Conservation (phyloP, 495 filamentous ascomycete species). For the Melanomma pulvis-pyrius region DNA sequence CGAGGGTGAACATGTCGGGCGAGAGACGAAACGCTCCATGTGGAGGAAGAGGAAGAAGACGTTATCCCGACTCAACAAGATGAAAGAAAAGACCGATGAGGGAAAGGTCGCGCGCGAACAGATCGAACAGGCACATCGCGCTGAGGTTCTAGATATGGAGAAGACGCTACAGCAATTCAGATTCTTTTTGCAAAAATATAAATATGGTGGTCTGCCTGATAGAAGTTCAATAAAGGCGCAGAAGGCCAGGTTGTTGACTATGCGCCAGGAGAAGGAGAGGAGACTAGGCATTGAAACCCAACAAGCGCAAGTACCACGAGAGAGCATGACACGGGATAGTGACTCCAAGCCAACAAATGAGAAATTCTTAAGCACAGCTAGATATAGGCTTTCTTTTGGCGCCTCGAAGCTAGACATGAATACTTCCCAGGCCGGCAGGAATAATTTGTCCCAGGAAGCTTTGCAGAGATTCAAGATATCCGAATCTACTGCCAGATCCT, state of each 20-base stretch:
- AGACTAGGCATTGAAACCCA: background rate
- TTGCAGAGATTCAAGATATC: constrained; percentile 1
- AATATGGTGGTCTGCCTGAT: background rate
- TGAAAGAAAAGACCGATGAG: background rate
- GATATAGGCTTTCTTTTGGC: background rate
- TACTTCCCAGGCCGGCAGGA: background rate
- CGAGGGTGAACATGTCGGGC: background rate
- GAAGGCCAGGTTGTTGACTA: background rate
- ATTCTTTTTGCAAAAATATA: background rate
- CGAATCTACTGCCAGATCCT: background rate
- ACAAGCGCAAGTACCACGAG: too few relatives aligned
- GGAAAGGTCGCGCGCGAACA: background rate
- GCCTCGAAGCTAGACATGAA: background rate
- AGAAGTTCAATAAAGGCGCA: background rate
- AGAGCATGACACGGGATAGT: too few relatives aligned
- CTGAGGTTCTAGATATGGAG: background rate
- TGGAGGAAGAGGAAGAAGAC: constrained; percentile 18
- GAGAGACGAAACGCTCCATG: background rate
- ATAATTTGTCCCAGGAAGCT: background rate
- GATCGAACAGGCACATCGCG: background rate
- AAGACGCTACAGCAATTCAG: background rate
- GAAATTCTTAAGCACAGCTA: background rate
- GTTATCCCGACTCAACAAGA: background rate
- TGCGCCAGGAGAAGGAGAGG: background rate
- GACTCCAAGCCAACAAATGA: too few relatives aligned